Base-by-base conservation (phyloP, 345 rosid genomes). In the Bruguiera gymnorhiza region DNA sequence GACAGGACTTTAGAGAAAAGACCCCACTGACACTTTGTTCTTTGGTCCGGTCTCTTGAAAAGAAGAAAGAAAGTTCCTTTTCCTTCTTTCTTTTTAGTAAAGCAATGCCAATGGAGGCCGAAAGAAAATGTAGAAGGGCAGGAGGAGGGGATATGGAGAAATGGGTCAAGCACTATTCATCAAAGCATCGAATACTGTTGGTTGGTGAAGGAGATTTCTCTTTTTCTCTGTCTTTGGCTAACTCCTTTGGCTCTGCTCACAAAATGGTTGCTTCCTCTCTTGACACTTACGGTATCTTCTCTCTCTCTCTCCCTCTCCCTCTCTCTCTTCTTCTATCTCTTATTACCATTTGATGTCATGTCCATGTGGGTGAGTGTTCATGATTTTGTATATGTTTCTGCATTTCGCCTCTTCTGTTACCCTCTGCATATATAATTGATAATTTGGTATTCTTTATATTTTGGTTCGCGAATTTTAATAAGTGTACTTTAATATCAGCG, bases 121-220 rank as follows among this genome's bases (percentile, higher is more conserved):
- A 54, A 20, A n/a, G 21, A 24, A 6, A 20, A 20, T 13, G 9
- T 21, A 7, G 6, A 52, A 21, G 51, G 59, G 6, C 32, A 8
- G 68, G 54, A 24, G 30, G 23, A 65, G 54, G 48, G 19, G 55
- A 63, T 46, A 43, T 61, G 55, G 77, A 43, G 62, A 83, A 76
- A 60, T 75, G 86, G 86, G 75, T 80, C 46, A 70, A 66, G 7
- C 77, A 79, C 61, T 86, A 86, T 9, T 84, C 88, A 52, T 77
- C 89, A 3, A 65, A 70, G 24, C 86, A 84, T 39, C 79, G 68
- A 2, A 82, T 82, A 23, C 74, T 86, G 26, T 66, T 89, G 10
- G 89, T 85, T 6, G 94, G 91, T 4, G 91, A 87, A 77, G 88
- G 91, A 18, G 95, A 87, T 77, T 85, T 87, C 74, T 86, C 89